Conservation (phyloP, 2,329 filamentous ascomycete species). For the Trichoderma koningiopsis region DNA sequence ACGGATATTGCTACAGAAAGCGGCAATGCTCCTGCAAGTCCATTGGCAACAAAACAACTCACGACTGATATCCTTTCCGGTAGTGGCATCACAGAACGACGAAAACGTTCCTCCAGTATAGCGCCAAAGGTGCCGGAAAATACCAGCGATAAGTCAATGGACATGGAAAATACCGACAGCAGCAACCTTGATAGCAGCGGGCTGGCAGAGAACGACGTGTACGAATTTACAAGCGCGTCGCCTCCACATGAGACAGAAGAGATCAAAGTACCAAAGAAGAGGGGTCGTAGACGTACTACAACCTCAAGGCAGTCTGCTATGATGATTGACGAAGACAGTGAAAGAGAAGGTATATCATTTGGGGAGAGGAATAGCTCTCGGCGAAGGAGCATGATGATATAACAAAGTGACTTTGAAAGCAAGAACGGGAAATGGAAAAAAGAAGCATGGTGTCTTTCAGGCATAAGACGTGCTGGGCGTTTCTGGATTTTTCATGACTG, state of each 20-base stretch:
- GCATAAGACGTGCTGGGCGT: conserved; percentile 34
- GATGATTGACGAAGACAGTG: conserved; percentile 42
- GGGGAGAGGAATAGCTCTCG: conserved; percentile 43
- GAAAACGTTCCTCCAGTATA: conserved; percentile 44
- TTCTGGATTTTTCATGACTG: conserved; percentile 31
- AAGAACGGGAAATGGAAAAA: conserved; percentile 25
- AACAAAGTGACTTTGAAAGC: conserved; percentile 34
- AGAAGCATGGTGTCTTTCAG: conserved; percentile 30
- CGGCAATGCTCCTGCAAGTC: conserved; percentile 41
- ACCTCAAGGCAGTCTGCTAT: conserved; percentile 45
- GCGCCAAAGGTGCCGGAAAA: conserved; percentile 26
- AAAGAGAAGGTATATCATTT: conserved; percentile 39
- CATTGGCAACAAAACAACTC: conserved; percentile 45
- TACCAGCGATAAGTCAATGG: conserved; percentile 26
- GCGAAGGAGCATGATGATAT: conserved; percentile 62
- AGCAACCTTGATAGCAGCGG: conserved; percentile 30
- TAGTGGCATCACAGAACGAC: conserved; percentile 43
- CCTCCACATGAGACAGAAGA: conserved; percentile 42
- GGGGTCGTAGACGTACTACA: conserved; percentile 39
- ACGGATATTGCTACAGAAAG: conserved; percentile 26
- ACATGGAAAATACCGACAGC: conserved; percentile 5
- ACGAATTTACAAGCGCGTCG: conserved; percentile 57
- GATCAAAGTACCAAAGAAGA: conserved; percentile 32
- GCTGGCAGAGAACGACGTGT: conserved; percentile 49
- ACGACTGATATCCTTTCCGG: conserved; percentile 36